Conservation (phyloP, 768 basidiomycete genomes). For the Butyriboletus loyo region DNA sequence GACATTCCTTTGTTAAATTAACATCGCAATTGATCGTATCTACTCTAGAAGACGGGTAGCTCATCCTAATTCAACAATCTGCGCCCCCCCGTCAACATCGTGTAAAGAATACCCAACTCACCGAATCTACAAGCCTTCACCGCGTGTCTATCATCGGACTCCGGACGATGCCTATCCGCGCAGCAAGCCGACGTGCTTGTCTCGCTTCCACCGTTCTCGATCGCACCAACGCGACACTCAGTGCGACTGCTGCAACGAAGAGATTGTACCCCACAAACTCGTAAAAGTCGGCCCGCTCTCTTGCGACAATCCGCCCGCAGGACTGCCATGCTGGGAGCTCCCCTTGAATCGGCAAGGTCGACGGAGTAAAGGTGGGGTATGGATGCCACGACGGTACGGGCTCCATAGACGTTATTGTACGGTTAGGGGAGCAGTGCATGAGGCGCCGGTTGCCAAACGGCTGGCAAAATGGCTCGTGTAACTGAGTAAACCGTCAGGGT, state of each 20-base stretch:
- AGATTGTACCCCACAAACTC: slow-evolving; percentile 89
- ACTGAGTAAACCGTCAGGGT: slow-evolving; percentile 39
- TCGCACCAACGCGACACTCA: slow-evolving; percentile 65
- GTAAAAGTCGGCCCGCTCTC: slow-evolving; percentile 84
- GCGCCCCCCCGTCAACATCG: not conserved
- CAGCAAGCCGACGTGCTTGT: slow-evolving; percentile 81
- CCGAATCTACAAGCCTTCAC: slow-evolving; percentile 1
- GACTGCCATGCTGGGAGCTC: slow-evolving; percentile 88
- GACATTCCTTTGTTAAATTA: not conserved
- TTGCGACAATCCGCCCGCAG: slow-evolving; percentile 79
- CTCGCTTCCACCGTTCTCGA: slow-evolving; percentile 64
- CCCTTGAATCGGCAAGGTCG: slow-evolving; percentile 30
- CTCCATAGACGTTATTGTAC: slow-evolving; percentile 23
- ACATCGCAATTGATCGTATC: not conserved
- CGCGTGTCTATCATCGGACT: slow-evolving; percentile 18
- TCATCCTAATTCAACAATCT: too few species aligned
- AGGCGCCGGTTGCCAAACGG: slow-evolving; percentile 94
- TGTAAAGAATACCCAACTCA: slow-evolving; percentile 1
- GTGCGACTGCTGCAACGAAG: slow-evolving; percentile 61
- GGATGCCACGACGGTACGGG: slow-evolving; percentile 17
- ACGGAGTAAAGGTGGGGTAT: slow-evolving; percentile 8
- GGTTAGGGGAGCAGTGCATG: slow-evolving; percentile 65
- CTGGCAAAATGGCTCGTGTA: slow-evolving; percentile 86
- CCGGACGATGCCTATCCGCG: slow-evolving; percentile 73
- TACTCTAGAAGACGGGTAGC: not conserved